These are phyloP conservation scores for Boletus pseudopeckii DNA, from an alignment of 768 basidiomycete genomes.

Conservation along the genomic window DNA sequence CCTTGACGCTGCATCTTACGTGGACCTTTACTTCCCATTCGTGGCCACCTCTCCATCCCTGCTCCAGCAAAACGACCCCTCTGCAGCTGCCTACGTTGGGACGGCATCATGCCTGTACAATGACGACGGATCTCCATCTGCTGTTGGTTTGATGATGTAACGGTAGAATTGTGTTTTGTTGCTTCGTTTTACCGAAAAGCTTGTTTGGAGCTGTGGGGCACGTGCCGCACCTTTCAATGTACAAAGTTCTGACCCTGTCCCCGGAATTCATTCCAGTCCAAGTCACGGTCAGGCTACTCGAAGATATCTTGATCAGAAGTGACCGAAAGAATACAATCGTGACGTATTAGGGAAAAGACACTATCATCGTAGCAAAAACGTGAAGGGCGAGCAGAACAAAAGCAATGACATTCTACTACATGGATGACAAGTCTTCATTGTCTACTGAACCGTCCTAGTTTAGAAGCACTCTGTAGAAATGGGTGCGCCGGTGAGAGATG, in stretches of 20 bases:
- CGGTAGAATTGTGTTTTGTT: too few species aligned
- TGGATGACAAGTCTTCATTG: conserved; percentile 17
- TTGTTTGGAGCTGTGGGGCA: not conserved
- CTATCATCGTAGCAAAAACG: conserved; percentile 17
- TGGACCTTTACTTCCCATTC: conserved; percentile 37
- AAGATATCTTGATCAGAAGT: conserved; percentile 5
- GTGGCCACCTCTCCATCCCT: conserved; percentile 30
- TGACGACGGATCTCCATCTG: conserved; percentile 23
- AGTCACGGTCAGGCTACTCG: not conserved
- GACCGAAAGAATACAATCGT: conserved; percentile 17
- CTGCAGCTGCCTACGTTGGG: conserved; percentile 16
- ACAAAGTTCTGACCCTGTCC: too few species aligned
- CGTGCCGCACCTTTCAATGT: too few species aligned
- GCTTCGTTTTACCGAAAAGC: not conserved
- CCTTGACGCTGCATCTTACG: conserved; percentile 30
- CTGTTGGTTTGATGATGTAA: conserved; percentile 24
- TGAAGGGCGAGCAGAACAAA: conserved; percentile 8
- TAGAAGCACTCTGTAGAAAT: conserved; percentile 26
- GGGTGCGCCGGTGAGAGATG: not conserved
- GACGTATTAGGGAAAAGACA: conserved; percentile 17
- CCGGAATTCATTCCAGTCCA: not conserved
- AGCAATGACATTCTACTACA: conserved; percentile 27
- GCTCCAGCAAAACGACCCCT: conserved; percentile 17
- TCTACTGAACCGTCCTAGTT: conserved; percentile 18
- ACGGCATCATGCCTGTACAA: conserved; percentile 34